Conservation (phyloP, 148 eudicot species). For the Rheum nobile region DNA sequence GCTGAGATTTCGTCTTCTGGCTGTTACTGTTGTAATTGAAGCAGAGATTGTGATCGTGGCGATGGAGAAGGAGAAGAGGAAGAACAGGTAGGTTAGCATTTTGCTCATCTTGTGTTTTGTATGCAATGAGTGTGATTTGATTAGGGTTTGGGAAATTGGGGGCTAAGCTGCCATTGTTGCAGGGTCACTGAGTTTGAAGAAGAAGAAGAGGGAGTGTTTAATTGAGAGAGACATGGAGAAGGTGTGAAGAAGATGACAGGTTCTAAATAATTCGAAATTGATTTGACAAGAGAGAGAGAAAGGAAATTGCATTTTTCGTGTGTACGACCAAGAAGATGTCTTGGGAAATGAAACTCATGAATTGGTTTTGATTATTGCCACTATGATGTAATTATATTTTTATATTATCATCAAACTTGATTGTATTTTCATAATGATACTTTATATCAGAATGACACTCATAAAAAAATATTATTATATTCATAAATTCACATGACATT, state of each 20-base stretch:
- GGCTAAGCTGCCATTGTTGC: not conserved
- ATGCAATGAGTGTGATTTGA: not conserved
- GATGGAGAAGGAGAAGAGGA: not conserved
- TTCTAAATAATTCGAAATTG: not conserved
- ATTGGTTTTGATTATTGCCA: not conserved
- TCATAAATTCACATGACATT: too few species aligned
- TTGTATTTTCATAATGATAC: too few species aligned
- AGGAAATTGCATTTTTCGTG: not conserved
- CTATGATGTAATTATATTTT: too few species aligned
- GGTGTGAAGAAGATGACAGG: not conserved
- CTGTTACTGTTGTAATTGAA: not conserved
- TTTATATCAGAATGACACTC: too few species aligned
- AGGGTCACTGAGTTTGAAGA: not conserved
- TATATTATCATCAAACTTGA: too few species aligned
- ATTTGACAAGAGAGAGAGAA: too few species aligned
- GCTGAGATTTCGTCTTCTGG: constrained; percentile 24
- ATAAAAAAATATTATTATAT: too few species aligned
- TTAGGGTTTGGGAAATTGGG: not conserved
- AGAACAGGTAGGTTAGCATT: not conserved
- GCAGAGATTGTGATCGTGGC: not conserved
- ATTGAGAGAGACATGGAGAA: not conserved
- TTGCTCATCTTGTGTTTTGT: not conserved
- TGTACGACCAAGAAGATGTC: not conserved
- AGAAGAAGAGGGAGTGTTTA: not conserved
- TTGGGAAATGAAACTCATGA: not conserved